Percentiles rank a stretch among this genome's conserved stretches.
These are phyloP conservation scores for Thermochaetoides dissita DNA, from an alignment of 2,329 filamentous ascomycete genomes.

Conservation along the genomic window DNA sequence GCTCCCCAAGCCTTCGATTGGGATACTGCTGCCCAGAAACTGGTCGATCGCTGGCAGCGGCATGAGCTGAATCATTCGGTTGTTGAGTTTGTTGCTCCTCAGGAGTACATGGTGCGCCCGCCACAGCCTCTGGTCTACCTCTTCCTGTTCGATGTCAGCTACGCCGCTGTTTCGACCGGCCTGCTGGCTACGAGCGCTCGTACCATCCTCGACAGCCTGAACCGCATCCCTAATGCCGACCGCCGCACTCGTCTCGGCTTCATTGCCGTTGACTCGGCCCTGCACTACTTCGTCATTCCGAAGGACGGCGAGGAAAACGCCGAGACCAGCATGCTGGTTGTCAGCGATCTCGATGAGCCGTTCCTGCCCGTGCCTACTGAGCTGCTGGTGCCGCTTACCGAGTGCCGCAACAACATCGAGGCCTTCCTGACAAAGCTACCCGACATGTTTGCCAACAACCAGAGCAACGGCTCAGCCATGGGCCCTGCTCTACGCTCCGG, in stretches of 20 bases:
- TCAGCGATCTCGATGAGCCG: slow-evolving; percentile 89
- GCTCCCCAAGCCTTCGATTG: slow-evolving; percentile 99
- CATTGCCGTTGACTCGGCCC: slow-evolving; percentile 82
- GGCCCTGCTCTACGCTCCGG: slow-evolving; percentile 83
- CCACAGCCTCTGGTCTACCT: slow-evolving; percentile 91
- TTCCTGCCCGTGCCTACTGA: slow-evolving; percentile 91
- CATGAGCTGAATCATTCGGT: slow-evolving; percentile 92
- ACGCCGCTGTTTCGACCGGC: slow-evolving; percentile 75
- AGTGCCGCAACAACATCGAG: slow-evolving; percentile 84
- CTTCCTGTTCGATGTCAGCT: slow-evolving; percentile 91
- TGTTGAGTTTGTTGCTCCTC: slow-evolving; percentile 91
- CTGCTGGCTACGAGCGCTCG: slow-evolving; percentile 83
- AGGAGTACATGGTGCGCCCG: slow-evolving; percentile 98
- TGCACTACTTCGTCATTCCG: slow-evolving; percentile 93
- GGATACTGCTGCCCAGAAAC: slow-evolving; percentile 85
- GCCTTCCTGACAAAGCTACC: slow-evolving; percentile 82
- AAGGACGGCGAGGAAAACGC: slow-evolving; percentile 73
- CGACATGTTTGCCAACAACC: slow-evolving; percentile 91
- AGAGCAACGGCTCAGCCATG: slow-evolving; percentile 83
- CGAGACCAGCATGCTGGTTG: slow-evolving; percentile 81
- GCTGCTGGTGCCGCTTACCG: slow-evolving; percentile 73
- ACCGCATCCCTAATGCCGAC: slow-evolving; percentile 96
- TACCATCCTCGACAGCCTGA: slow-evolving; percentile 87
- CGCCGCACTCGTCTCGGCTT: slow-evolving; percentile 85
- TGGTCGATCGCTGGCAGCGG: slow-evolving; percentile 80